Base-by-base conservation (phyloP, 2,329 filamentous ascomycete species). In the Fusarium piperis region DNA sequence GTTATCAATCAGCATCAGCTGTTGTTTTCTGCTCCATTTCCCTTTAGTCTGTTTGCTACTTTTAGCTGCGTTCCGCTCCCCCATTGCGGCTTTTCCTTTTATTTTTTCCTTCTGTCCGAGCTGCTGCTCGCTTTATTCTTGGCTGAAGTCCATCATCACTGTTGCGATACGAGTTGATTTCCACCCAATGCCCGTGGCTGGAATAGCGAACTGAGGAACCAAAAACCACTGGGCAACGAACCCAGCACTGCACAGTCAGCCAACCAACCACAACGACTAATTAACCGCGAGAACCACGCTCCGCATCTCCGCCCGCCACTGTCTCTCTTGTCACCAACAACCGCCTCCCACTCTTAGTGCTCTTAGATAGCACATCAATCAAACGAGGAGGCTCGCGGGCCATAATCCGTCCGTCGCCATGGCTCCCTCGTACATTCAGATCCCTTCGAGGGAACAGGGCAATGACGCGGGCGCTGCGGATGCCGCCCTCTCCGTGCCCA, bases 351-450 rank as follows among this genome's bases (percentile, higher is more conserved):
- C 56, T 30, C 44, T 61, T 53, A 33, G 59, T 59, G 38, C 55
- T 64, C 38, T 41, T 70, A 70, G 62, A 72, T 70, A 53, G 59
- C 62, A 44, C n/a, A 48, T 44, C 39, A 64, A 95, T 51, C 33
- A 41, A 30, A 65, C 60, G 30, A 65, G 55, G 58, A 73, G 71
- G 67, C 70, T 66, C 64, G 61, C 51, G 67, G 70, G 67, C 70
- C 62, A 63, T 20, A 61, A 48, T 38, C 58, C 57, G 33, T 70
- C 59, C 55, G 30, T 71, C 46, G 64, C 60, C 62, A 90, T 90
- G 88, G 86, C 87, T 60, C 86, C 87, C 32, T 70, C 83, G 64
- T 81, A 85, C 65, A 86, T 86, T 68, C 79, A 83, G 64, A 81
- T 89, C 64, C 85, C 86, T 30, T 74, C 80, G 51, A 79, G 79